Evolutionary conservation across 2,329 filamentous ascomycete species (phyloP), one percentile per base, ranked within the genome.

Genomic region (Daldinia sp.): DNA sequence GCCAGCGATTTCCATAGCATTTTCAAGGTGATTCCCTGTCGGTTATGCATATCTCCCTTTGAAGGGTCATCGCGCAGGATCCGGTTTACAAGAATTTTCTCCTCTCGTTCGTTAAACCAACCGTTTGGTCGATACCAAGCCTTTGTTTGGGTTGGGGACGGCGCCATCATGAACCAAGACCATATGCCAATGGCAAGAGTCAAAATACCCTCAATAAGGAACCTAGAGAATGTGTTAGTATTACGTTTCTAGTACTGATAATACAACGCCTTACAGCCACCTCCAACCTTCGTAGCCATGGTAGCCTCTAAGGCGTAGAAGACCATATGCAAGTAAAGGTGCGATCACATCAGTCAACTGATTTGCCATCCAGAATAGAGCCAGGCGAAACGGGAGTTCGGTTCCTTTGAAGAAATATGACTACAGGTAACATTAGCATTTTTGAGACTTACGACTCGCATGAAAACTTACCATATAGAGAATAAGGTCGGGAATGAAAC

Each of bases 31-130:
- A 89, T 79, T 0, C 83, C 83, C 73, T 88, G 81, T 5, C 87
- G 83, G 64, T 88, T 89, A 73, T 88, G 48, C 61, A 63, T 63
- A 12, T 63, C 44, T 15, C 85, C 85, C 76, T 87, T 87, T 39
- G 84, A 84, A 0, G 85, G 85, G 71, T 87, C 85, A 54, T 87
- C 85, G 37, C 85, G 82, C 12, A 87, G 78, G 10, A 87, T 82
- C 6, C 84, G 62, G 74, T 92, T 92, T 18, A 90, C 85, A 85
- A 92, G 88, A 74, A 92, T 92, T 63, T 88, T 86, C 73, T 92
- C 90, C 74, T 93, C 88, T 1, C 83, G 83, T 74, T 91, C 90
- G 1, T 81, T 87, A 77, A 91, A 91, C 90, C 90, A 91, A 4
- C 90, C 75, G 46, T 88, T 88, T 1, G 88, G 86, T 51, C 87